These are phyloP conservation scores for Cryptococcus sp. DNA, from an alignment of 1,284 basidiomycete genomes.

Conservation along the genomic window DNA sequence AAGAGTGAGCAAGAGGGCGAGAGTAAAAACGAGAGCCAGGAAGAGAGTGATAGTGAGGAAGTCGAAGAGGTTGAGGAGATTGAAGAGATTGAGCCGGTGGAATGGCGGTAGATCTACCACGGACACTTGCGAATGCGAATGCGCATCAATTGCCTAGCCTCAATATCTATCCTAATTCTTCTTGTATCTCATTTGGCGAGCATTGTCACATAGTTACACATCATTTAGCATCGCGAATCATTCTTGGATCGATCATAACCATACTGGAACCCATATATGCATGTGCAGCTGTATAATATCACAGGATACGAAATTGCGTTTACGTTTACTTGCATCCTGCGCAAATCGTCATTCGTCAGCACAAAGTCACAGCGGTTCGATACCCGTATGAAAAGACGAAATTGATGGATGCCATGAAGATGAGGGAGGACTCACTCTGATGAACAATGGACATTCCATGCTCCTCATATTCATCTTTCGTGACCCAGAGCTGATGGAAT, in stretches of 20 bases:
- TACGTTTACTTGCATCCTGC: conserved; percentile 22
- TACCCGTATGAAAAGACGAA: background rate
- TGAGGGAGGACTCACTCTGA: conserved; percentile 43
- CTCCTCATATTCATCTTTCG: conserved; percentile 84
- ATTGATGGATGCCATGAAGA: background rate
- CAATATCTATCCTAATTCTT: too few species aligned
- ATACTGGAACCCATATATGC: background rate
- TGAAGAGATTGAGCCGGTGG: background rate
- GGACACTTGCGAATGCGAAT: background rate
- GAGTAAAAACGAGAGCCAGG: background rate
- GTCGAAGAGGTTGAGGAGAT: conserved; percentile 1
- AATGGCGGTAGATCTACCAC: background rate
- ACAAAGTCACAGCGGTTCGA: background rate
- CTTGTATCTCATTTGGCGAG: too few species aligned
- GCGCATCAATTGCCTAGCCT: background rate
- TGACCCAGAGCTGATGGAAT: conserved; percentile 96
- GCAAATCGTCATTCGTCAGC: background rate
- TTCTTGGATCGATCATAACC: background rate
- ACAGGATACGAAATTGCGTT: background rate
- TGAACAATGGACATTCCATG: conserved; percentile 52
- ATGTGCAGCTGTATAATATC: background rate
- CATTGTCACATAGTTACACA: too few species aligned
- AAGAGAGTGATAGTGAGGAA: background rate
- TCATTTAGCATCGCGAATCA: background rate
- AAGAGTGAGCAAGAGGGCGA: background rate